Percentiles rank a stretch among this genome's conserved stretches.
phyloP scores from a whole-genome alignment of 257 asterid species.

The Gardenia jasminoides region DNA sequence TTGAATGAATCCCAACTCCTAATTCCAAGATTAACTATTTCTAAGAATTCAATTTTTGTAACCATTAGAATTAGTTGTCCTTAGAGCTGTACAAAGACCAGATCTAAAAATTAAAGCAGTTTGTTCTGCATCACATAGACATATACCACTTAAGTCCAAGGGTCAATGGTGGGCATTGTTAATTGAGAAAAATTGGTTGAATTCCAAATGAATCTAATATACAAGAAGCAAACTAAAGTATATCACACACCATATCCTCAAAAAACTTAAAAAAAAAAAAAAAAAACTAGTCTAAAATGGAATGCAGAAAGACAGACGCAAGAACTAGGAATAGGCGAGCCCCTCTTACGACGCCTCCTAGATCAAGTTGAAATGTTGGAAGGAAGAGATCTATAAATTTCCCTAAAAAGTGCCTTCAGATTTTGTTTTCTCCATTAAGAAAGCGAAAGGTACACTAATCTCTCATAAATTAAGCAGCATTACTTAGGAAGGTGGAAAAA shows the following conservation, averaged over 20 bases:
- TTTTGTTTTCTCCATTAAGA: background rate
- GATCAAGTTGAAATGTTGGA: slow-evolving; percentile 5
- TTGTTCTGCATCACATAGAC: background rate
- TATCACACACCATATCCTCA: no score
- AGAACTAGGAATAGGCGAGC: background rate
- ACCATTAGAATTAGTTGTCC: background rate
- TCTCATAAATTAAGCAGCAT: background rate
- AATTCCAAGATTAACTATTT: background rate
- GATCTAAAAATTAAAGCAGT: background rate
- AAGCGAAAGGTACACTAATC: background rate
- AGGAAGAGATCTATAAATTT: background rate
- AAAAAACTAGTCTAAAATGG: background rate
- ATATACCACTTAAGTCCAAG: background rate
- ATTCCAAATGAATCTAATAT: background rate
- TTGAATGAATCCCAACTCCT: no score
- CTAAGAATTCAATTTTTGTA: background rate
- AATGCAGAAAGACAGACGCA: background rate
- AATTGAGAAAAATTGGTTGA: background rate
- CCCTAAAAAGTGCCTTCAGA: background rate
- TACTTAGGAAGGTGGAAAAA: background rate
- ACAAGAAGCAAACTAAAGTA: no score
- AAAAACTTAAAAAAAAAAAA: no score
- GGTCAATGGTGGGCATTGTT: background rate
- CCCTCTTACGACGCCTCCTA: slow-evolving; percentile 12
- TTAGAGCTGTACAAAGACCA: no score